A percentile compares a stretch with the other conserved stretches of the same genome.
These are phyloP conservation scores for Sordariomycetes sp. DNA, from an alignment of 2,329 filamentous ascomycete genomes.

Conservation along the genomic window DNA sequence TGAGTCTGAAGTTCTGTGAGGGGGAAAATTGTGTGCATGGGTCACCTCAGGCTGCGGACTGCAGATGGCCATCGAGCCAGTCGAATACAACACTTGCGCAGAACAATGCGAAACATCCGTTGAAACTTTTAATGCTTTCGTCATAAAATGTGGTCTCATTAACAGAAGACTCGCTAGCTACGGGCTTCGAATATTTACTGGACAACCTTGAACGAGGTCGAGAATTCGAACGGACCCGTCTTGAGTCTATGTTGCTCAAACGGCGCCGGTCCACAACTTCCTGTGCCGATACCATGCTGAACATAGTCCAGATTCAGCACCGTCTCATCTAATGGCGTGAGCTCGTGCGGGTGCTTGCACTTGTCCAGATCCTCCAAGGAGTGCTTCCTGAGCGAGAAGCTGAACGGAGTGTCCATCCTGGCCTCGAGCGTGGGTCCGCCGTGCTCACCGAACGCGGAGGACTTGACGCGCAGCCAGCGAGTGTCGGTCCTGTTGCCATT, in stretches of 20 bases:
- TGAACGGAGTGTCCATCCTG: conserved; percentile 3
- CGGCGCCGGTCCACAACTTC: conserved; percentile 15
- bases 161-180: no score
- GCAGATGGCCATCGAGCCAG: no score
- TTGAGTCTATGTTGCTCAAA: conserved; percentile 13
- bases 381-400: conserved; percentile 5
- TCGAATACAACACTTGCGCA: no score
- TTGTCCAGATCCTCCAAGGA: conserved; percentile 3
- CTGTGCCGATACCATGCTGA: conserved; percentile 7
- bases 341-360: conserved; percentile 5
- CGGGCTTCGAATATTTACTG: no score
- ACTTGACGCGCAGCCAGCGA: conserved; percentile 39
- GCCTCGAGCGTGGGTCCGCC: conserved; percentile 2
- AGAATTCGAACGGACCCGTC: conserved; percentile 15
- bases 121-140: no score
- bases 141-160: no score
- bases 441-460: conserved; percentile 7
- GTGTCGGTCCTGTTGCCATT: conserved; percentile 54
- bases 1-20: no score
- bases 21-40: no score
- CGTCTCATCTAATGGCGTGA: conserved; percentile 4
- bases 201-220: conserved; percentile 7
- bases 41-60: no score
- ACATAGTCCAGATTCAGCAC: conserved; percentile 5
- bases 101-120: no score